Conservation (phyloP, 148 eudicot species). For the Silene uniflora region DNA sequence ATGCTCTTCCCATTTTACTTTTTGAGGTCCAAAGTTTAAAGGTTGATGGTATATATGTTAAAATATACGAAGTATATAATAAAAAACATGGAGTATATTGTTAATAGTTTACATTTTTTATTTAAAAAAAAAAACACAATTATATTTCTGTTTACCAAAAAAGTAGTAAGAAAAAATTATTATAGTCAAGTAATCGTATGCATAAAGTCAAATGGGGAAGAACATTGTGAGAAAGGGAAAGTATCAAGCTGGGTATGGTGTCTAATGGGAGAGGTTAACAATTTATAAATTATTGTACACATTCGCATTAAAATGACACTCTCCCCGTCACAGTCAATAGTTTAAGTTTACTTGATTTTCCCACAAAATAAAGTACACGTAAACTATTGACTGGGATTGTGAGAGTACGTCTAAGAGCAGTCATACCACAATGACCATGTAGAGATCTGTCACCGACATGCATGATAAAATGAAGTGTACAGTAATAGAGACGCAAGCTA, state of each 20-base stretch:
- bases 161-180: no score
- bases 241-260: not conserved
- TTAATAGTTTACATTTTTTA: no score
- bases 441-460: not conserved
- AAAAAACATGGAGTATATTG: no score
- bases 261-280: not conserved
- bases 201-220: not conserved
- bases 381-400: no score
- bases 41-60: no score
- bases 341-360: no score
- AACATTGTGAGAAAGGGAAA: not conserved
- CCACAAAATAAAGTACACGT: no score
- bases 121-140: no score
- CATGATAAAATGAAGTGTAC: not conserved
- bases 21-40: no score
- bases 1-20: no score
- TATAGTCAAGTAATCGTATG: not conserved
- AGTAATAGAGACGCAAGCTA: not conserved
- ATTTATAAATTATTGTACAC: not conserved
- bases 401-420: not conserved
- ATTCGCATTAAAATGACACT: not conserved
- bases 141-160: not conserved
- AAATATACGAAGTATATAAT: no score
- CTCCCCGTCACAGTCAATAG: no score
- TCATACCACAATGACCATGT: not conserved